Evolutionary conservation across 202 grass and related monocot genomes (phyloP).

Genomic region (Carex arenaria): DNA sequence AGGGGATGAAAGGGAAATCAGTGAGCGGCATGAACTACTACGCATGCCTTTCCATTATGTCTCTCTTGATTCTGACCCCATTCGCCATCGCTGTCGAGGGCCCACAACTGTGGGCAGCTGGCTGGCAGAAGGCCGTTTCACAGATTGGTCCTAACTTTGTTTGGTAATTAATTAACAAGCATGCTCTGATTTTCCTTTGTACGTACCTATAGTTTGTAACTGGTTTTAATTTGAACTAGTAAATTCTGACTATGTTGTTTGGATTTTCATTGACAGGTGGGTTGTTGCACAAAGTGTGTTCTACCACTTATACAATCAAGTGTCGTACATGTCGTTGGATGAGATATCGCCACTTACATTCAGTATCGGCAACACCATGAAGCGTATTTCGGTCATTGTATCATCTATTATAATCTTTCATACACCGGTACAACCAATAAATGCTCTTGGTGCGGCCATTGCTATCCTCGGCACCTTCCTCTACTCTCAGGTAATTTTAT

Average conservation of each 20-base stretch:
- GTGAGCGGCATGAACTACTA: constrained; percentile 99
- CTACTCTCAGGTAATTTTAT: constrained; percentile 70
- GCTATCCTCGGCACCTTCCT: constrained; percentile 91
- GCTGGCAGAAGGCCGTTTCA: constrained; percentile 69
- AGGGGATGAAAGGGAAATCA: constrained; percentile 92
- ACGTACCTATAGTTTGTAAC: not conserved
- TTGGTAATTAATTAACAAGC: constrained; percentile 50
- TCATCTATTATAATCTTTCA: constrained; percentile 95
- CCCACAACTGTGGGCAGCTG: constrained; percentile 90
- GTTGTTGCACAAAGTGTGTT: constrained; percentile 91
- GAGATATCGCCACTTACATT: constrained; percentile 95
- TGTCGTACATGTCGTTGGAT: constrained; percentile 96
- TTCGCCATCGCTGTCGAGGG: constrained; percentile 89
- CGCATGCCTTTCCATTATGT: constrained; percentile 92
- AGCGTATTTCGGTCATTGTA: constrained; percentile 91
- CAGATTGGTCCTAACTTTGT: constrained; percentile 87
- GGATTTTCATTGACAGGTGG: constrained; percentile 52
- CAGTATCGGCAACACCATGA: constrained; percentile 97
- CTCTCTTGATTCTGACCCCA: constrained; percentile 76
- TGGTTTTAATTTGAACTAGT: not conserved
- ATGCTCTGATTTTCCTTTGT: constrained; percentile 16
- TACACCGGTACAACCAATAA: constrained; percentile 78
- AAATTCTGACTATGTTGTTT: not conserved
- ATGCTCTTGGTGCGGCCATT: constrained; percentile 86
- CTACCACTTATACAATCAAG: constrained; percentile 99